Evolutionary conservation across 2,329 filamentous ascomycete genomes (phyloP).

Genomic region (Gaeumannomyces sp.): DNA sequence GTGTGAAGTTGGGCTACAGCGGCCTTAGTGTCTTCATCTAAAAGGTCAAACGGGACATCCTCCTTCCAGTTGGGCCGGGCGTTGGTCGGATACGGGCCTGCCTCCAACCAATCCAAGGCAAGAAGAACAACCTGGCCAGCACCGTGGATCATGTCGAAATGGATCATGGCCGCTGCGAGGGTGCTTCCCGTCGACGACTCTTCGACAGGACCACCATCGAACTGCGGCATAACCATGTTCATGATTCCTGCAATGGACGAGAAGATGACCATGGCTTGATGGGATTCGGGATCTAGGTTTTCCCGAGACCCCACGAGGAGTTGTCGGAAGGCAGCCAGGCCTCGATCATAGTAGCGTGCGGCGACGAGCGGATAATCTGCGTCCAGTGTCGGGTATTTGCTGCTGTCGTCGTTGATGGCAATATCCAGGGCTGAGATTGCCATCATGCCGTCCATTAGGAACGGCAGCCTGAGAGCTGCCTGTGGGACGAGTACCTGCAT

Average conservation of each 20-base stretch:
- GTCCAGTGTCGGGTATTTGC: not conserved
- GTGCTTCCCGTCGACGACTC: not conserved
- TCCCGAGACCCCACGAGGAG: not conserved
- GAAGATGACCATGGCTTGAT: not conserved
- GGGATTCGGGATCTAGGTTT: not conserved
- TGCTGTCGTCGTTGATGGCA: not conserved
- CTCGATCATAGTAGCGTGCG: not conserved
- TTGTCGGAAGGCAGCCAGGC: not conserved
- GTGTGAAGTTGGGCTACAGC: not conserved
- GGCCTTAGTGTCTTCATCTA: not conserved
- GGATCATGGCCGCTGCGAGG: not conserved
- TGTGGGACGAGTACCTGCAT: not conserved
- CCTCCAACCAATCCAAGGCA: not conserved
- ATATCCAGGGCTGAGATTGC: not conserved
- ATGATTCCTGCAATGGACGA: not conserved
- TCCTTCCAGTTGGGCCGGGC: not conserved
- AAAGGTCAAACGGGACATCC: not conserved
- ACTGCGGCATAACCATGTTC: conserved; percentile 1
- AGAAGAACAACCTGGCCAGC: not conserved
- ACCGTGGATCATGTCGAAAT: conserved; percentile 1
- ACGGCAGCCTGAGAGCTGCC: not conserved
- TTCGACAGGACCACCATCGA: not conserved
- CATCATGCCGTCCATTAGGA: not conserved
- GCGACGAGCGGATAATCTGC: not conserved
- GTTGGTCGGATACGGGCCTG: not conserved